A percentile compares a stretch with the other conserved stretches of the same genome.
Evolutionary conservation across 371 early-diverging fungal genomes (phyloP).

Genomic region (Dinochytrium kinnereticum): DNA sequence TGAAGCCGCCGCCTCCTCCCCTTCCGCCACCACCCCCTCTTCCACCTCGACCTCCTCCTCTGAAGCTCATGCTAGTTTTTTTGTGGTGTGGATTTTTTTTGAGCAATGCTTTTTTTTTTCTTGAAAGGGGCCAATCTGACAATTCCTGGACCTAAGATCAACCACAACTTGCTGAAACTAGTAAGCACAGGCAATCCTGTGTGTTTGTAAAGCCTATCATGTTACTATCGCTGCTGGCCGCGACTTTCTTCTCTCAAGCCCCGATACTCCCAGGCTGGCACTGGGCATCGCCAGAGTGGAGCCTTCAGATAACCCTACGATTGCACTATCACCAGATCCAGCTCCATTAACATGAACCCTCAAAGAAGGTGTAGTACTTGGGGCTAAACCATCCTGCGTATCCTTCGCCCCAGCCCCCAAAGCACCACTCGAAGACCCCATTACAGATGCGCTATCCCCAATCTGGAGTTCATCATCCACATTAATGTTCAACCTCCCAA

Average conservation of each 20-base stretch:
- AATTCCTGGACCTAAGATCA: too few relatives aligned
- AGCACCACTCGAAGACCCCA: background rate
- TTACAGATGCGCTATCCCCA: background rate
- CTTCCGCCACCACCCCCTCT: slow-evolving; percentile 66
- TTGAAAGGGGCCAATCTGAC: background rate
- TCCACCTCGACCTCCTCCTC: too few relatives aligned
- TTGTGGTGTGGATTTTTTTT: background rate
- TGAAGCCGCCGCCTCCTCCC: slow-evolving; percentile 63
- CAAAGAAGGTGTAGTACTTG: too few relatives aligned
- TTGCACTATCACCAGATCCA: background rate
- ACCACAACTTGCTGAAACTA: too few relatives aligned
- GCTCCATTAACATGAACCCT: background rate
- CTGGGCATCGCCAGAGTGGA: background rate
- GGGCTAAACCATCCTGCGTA: too few relatives aligned
- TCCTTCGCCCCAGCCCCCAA: background rate
- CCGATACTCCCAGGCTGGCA: background rate
- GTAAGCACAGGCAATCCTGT: too few relatives aligned
- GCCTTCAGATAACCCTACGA: background rate
- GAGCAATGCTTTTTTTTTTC: slow-evolving; percentile 7
- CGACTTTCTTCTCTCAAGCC: background rate
- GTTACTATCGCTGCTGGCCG: background rate
- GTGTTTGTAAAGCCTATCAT: background rate
- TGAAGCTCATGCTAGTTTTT: slow-evolving; percentile 22
- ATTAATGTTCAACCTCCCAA: too few relatives aligned
- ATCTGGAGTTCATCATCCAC: background rate